Evolutionary conservation across 2,329 filamentous ascomycete species (phyloP), one percentile per base, ranked within the genome.

Genomic region (Uncinocarpus reesii): DNA sequence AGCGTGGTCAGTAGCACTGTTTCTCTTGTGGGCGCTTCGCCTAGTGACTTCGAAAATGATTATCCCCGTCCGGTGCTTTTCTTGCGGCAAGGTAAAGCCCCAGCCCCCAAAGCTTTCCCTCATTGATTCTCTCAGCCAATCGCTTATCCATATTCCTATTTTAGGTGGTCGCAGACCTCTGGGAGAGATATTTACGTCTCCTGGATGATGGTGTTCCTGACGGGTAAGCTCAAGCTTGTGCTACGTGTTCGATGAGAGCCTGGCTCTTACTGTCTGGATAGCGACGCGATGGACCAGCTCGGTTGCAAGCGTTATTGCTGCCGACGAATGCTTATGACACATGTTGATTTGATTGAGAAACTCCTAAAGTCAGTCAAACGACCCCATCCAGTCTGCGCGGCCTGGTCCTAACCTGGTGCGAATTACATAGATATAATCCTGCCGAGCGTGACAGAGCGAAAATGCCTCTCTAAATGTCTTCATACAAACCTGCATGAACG

Each of bases 301-400:
- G 88, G 88, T 49, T 84, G 93, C 62, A 90, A 87, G 70, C 81
- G 92, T 59, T 98, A 98, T 75, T 98, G 92, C 78, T 98, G 92
- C 74, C 86, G 92, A 59, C 84, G 92, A 62, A 98, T 98, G 92
- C 81, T 98, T 68, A 95, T 98, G 85, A 98, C 92, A 52, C 92
- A 98, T 70, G 92, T 98, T 61, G 92, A 98, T 67, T 76, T 98
- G 53, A 95, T 98, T 60, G 92, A 98, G 76, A 98, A 98, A 72
- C 80, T 98, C 43, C 80, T 98, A 56, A 86, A 90, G 86, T 94
- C 81, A 58, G 78, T 60, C 29, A 35, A 15, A 3, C n/a, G 48
- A n/a, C n/a, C 2, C 6, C n/a, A 15, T 29, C 20, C n/a, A 7
- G n/a, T 15, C 2, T 16, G 26, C 23, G 13, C 6, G 49, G 48